Evolutionary conservation across 2,329 filamentous ascomycete genomes (phyloP).

Genomic region (Daldinia sp.): DNA sequence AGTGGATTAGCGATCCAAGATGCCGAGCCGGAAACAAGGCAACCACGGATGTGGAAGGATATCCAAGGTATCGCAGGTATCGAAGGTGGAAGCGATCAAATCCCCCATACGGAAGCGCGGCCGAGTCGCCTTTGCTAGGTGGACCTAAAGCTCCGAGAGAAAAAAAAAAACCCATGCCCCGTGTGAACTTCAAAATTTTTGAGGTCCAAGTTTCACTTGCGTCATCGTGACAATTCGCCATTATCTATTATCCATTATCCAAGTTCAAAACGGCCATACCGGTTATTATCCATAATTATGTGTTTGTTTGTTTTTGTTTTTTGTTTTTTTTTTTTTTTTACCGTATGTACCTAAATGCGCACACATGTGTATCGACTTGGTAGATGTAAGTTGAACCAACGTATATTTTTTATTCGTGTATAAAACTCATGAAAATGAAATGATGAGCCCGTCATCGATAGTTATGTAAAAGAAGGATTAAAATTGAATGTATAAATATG

Average conservation of each 20-base stretch:
- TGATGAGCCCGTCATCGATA: neutral
- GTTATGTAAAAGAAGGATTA: neutral
- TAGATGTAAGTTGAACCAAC: neutral
- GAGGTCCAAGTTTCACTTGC: constrained; percentile 21
- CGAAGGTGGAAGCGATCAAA: constrained; percentile 1
- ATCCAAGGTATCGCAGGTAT: constrained; percentile 8
- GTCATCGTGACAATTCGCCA: constrained; percentile 18
- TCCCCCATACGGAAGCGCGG: constrained; percentile 20
- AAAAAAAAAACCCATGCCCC: constrained; percentile 2
- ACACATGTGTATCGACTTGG: constrained; percentile 4
- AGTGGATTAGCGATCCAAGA: constrained; percentile 12
- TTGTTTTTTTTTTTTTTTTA: too few species aligned
- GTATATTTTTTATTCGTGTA: neutral
- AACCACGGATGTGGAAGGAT: constrained; percentile 23
- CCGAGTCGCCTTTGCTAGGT: constrained; percentile 10
- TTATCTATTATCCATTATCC: too few species aligned
- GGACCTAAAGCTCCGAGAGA: constrained; percentile 32
- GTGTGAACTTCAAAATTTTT: constrained; percentile 4
- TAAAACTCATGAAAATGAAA: neutral
- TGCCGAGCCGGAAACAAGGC: constrained; percentile 31
- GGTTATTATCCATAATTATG: constrained; percentile 1
- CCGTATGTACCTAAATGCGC: neutral
- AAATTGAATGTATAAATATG: neutral
- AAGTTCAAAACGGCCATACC: too few species aligned
- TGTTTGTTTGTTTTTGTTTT: neutral